These are phyloP conservation scores for Wickerhamiella qilinensis DNA, from an alignment of 805 yeast genomes.

Conservation along the genomic window DNA sequence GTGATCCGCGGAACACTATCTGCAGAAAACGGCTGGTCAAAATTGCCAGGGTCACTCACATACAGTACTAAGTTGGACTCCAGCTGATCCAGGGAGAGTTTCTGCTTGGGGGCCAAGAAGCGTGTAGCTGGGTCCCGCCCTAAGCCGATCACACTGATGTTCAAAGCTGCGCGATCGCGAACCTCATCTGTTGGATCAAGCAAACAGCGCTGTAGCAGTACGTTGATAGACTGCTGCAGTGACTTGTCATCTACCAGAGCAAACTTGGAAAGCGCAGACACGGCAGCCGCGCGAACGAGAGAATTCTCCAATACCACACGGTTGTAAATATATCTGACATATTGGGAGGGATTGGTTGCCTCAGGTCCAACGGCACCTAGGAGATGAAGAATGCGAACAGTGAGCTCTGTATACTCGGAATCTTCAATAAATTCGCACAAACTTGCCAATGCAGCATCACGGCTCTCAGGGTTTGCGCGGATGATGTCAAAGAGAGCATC, in stretches of 20 bases:
- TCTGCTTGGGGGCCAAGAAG: slow-evolving; percentile 50
- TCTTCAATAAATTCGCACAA: slow-evolving; percentile 96
- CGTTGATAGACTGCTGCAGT: slow-evolving; percentile 51
- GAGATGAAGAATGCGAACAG: slow-evolving; percentile 81
- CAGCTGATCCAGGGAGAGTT: slow-evolving; percentile 58
- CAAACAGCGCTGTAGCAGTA: slow-evolving; percentile 65
- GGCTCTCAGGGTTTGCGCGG: slow-evolving; percentile 68
- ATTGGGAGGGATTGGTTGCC: slow-evolving; percentile 70
- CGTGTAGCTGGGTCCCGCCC: slow-evolving; percentile 23
- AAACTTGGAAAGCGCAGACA: slow-evolving; percentile 79
- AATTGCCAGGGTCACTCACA: slow-evolving; percentile 33
- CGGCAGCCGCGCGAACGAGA: slow-evolving; percentile 89
- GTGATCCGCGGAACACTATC: slow-evolving; percentile 38
- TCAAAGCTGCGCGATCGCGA: slow-evolving; percentile 88
- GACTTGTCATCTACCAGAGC: slow-evolving; percentile 59
- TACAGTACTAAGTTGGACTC: slow-evolving; percentile 66
- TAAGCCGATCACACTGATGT: slow-evolving; percentile 41
- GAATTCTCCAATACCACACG: slow-evolving; percentile 93
- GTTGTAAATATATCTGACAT: slow-evolving; percentile 91
- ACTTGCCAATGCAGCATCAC: slow-evolving; percentile 68
- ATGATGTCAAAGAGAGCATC: slow-evolving; percentile 89
- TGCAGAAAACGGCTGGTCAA: slow-evolving; percentile 52
- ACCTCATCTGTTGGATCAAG: slow-evolving; percentile 92
- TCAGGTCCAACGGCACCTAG: slow-evolving; percentile 91
- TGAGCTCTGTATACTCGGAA: slow-evolving; percentile 87